Evolutionary conservation across 306 rosid species (phyloP).

Genomic region (Begonia fuchsioides): DNA sequence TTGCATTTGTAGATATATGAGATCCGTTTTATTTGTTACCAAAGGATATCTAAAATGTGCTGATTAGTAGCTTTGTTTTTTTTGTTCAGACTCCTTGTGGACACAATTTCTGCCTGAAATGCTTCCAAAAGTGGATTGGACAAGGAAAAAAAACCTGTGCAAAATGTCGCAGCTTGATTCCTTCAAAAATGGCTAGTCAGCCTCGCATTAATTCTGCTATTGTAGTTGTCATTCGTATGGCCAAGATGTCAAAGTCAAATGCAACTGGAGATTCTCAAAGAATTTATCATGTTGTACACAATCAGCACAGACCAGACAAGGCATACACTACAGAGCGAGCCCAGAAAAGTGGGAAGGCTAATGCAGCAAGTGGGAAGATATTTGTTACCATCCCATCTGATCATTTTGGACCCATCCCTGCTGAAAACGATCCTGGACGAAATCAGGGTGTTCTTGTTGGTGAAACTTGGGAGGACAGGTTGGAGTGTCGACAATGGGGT

Average conservation of each 20-base stretch:
- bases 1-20: too few relatives aligned
- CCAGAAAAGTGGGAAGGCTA: slow-evolving; percentile 32
- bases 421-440: slow-evolving; percentile 41
- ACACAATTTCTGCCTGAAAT: slow-evolving; percentile 65
- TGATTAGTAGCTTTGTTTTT: too few relatives aligned
- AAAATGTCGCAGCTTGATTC: slow-evolving; percentile 39
- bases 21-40: too few relatives aligned
- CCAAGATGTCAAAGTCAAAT: slow-evolving; percentile 19
- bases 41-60: too few relatives aligned
- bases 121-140: slow-evolving; percentile 51
- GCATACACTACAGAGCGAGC: slow-evolving; percentile 50
- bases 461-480: slow-evolving; percentile 41
- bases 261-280: slow-evolving; percentile 17
- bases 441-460: slow-evolving; percentile 53
- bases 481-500: slow-evolving; percentile 75
- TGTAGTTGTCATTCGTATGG: slow-evolving; percentile 53
- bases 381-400: slow-evolving; percentile 40
- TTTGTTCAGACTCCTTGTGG: slow-evolving; percentile 62
- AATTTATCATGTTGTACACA: slow-evolving; percentile 23
- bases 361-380: slow-evolving; percentile 55
- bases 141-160: slow-evolving; percentile 43
- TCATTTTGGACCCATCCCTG: slow-evolving; percentile 54
- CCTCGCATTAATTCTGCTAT: slow-evolving; percentile 67
- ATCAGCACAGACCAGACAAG: slow-evolving; percentile 47
- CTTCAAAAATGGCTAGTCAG: slow-evolving; percentile 37